These are phyloP conservation scores for Mucor irregularis DNA, from an alignment of 371 early-diverging fungal genomes.

Conservation along the genomic window DNA sequence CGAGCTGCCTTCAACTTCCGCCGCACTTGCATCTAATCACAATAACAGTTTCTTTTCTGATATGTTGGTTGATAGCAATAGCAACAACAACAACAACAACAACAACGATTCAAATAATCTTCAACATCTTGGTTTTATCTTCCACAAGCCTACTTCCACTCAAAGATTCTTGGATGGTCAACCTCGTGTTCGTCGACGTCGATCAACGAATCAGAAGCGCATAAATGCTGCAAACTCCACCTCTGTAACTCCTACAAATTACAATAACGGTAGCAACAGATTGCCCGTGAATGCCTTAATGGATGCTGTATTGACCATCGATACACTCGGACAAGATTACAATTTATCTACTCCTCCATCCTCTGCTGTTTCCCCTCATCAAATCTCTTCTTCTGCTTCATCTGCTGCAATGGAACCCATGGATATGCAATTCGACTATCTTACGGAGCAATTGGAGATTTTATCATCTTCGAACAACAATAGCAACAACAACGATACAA, in stretches of 20 bases:
- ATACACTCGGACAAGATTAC: constrained; percentile 1
- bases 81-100: constrained; percentile 4
- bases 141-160: constrained; percentile 22
- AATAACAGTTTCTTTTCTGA: background rate
- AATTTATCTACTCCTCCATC: constrained; percentile 19
- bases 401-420: constrained; percentile 7
- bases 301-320: constrained; percentile 4
- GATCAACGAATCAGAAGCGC: constrained; percentile 10
- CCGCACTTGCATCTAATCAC: background rate
- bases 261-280: constrained; percentile 1
- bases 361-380: constrained; percentile 19
- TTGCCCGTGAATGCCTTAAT: constrained; percentile 11
- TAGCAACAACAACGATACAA: background rate
- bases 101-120: constrained; percentile 2
- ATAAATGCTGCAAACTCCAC: background rate
- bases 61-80: constrained; percentile 8
- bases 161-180: constrained; percentile 26
- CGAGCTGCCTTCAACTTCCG: constrained; percentile 1
- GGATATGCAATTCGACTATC: constrained; percentile 29
- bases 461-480: constrained; percentile 4
- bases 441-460: constrained; percentile 21
- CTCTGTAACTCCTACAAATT: background rate
- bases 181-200: constrained; percentile 19
- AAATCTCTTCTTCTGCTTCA: background rate
- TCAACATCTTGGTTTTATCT: constrained; percentile 23